Evolutionary conservation across 371 early-diverging fungal genomes (phyloP).

Genomic region (Cokeromyces recurvatus): DNA sequence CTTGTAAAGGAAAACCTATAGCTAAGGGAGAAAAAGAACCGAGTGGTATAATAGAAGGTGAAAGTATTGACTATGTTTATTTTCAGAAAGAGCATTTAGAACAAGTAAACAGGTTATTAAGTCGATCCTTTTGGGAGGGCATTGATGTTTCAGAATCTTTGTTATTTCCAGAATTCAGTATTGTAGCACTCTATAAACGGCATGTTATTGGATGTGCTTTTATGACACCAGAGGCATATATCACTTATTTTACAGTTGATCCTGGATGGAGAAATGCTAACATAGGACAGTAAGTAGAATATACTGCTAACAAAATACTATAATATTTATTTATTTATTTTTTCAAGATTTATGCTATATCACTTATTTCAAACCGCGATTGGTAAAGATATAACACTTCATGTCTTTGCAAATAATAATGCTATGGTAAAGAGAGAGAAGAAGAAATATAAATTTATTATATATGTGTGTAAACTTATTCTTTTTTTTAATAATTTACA

Average conservation of each 20-base stretch:
- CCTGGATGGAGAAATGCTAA: constrained; percentile 86
- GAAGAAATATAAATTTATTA: not conserved
- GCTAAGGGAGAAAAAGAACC: constrained; percentile 1
- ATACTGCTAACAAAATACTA: not conserved
- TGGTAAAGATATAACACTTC: constrained; percentile 85
- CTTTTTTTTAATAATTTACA: constrained; percentile 13
- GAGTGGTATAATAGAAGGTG: constrained; percentile 4
- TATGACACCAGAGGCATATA: constrained; percentile 91
- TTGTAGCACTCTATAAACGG: constrained; percentile 80
- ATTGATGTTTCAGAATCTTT: constrained; percentile 89
- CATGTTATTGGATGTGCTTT: constrained; percentile 88
- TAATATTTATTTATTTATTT: not conserved
- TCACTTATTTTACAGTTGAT: constrained; percentile 84
- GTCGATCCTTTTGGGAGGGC: constrained; percentile 88
- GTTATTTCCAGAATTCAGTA: constrained; percentile 80
- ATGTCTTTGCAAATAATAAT: constrained; percentile 90
- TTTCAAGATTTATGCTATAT: constrained; percentile 73
- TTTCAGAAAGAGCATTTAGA: constrained; percentile 67
- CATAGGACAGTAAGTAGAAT: constrained; percentile 66
- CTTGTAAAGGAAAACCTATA: constrained; percentile 21
- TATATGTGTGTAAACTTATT: not conserved
- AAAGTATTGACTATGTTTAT: constrained; percentile 82
- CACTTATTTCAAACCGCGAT: constrained; percentile 73
- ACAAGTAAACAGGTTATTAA: constrained; percentile 76
- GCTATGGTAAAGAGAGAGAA: constrained; percentile 71